Percentiles rank a stretch among this genome's conserved stretches.
Evolutionary conservation across 441 rosid species (phyloP).

Genomic region (Viola pubescens): DNA sequence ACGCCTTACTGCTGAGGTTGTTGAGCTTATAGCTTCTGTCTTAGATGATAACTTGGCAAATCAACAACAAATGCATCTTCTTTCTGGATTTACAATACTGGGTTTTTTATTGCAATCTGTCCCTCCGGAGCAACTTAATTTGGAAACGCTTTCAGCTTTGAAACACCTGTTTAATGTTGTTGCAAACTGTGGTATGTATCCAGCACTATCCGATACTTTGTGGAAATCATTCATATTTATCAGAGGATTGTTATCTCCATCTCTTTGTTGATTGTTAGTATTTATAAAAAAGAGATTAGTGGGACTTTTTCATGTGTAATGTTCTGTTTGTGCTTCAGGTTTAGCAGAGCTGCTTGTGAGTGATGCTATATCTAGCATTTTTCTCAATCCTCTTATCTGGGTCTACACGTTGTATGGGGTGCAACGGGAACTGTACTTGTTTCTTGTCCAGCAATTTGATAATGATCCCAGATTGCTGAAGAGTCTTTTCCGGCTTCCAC

Average conservation of each 20-base stretch:
- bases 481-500: slow-evolving; percentile 79
- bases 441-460: slow-evolving; percentile 86
- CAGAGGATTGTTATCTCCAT: background rate
- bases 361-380: slow-evolving; percentile 85
- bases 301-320: slow-evolving; percentile 1
- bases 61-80: slow-evolving; percentile 97
- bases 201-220: slow-evolving; percentile 10
- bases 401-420: slow-evolving; percentile 70
- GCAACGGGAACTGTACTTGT: slow-evolving; percentile 97
- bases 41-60: slow-evolving; percentile 91
- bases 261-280: slow-evolving; percentile 8
- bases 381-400: slow-evolving; percentile 93
- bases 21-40: slow-evolving; percentile 93
- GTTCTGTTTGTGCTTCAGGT: slow-evolving; percentile 37
- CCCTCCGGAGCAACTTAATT: slow-evolving; percentile 85
- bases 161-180: slow-evolving; percentile 75
- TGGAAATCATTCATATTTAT: slow-evolving; percentile 12
- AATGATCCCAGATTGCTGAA: slow-evolving; percentile 74
- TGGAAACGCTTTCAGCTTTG: slow-evolving; percentile 90
- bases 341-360: slow-evolving; percentile 73
- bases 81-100: slow-evolving; percentile 86
- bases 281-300: background rate
- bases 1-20: slow-evolving; percentile 89
- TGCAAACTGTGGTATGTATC: slow-evolving; percentile 63
- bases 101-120: slow-evolving; percentile 94